These are phyloP conservation scores for Penicillium sclerotiorum DNA, from an alignment of 2,329 filamentous ascomycete species.

Conservation along the genomic window DNA sequence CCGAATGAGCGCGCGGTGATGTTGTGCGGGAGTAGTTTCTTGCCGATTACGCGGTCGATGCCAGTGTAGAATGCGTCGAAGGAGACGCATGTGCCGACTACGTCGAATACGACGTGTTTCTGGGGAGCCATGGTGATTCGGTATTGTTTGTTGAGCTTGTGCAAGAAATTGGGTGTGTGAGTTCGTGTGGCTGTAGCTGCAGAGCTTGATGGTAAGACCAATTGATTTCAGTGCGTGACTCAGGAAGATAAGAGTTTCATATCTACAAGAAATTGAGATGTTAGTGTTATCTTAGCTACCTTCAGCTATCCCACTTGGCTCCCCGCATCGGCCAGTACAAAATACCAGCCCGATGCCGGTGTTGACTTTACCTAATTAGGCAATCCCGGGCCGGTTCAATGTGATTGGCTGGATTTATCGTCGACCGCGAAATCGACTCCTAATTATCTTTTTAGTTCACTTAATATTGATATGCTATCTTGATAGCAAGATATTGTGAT, in stretches of 20 bases:
- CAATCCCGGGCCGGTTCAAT: constrained; percentile 4
- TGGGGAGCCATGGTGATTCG: constrained; percentile 1
- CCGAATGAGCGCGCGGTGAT: constrained; percentile 45
- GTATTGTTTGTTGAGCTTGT: neutral
- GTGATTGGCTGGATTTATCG: constrained; percentile 7
- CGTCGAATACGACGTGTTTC: constrained; percentile 55
- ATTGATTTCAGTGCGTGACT: too few species aligned
- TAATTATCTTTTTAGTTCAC: too few species aligned
- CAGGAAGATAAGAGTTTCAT: neutral
- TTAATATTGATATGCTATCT: too few species aligned
- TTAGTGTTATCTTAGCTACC: too few species aligned
- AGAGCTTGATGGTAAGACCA: too few species aligned
- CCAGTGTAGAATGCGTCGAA: constrained; percentile 46
- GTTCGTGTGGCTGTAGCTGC: too few species aligned
- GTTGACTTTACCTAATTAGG: constrained; percentile 2
- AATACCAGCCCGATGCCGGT: neutral
- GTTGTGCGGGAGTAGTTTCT: constrained; percentile 33
- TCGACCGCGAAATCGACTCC: too few species aligned
- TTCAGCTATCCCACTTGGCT: neutral
- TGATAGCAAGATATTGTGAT: neutral
- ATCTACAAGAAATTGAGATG: neutral
- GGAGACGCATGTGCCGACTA: constrained; percentile 54
- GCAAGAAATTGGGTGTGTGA: too few species aligned
- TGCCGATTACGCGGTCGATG: constrained; percentile 43
- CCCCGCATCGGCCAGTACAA: constrained; percentile 4